Conservation (phyloP, 1,139 yeast genomes). For the Lodderomyces elongisporus region DNA sequence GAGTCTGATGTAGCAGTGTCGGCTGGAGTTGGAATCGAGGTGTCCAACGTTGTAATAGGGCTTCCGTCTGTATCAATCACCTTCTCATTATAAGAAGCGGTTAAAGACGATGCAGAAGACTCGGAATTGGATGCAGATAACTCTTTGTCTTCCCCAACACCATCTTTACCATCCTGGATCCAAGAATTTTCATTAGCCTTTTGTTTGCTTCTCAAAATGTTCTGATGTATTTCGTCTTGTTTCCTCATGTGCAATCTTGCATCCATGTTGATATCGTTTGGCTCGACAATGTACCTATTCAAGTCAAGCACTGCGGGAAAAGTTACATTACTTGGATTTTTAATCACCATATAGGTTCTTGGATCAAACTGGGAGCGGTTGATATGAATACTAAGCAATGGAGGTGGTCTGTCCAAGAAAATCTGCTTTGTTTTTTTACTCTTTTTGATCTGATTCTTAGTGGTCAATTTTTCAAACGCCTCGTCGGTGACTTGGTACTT, state of each 20-base stretch:
- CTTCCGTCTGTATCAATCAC: background rate
- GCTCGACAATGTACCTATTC: conserved; percentile 64
- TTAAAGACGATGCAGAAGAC: conserved; percentile 3
- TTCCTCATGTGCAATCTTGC: conserved; percentile 72
- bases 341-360: conserved; percentile 72
- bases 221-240: conserved; percentile 33
- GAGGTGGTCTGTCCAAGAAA: conserved; percentile 76
- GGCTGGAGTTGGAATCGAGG: conserved; percentile 2
- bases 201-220: background rate
- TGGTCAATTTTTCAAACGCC: conserved; percentile 66
- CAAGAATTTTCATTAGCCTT: background rate
- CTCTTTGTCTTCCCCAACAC: conserved; percentile 1
- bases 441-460: conserved; percentile 69
- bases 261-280: conserved; percentile 68
- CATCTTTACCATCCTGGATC: conserved; percentile 11
- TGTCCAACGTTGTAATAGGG: background rate
- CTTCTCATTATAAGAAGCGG: conserved; percentile 8
- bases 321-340: conserved; percentile 75
- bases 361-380: conserved; percentile 92
- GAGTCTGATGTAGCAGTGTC: conserved; percentile 17
- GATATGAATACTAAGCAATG: conserved; percentile 76
- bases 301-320: conserved; percentile 68
- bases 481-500: conserved; percentile 76
- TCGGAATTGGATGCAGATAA: background rate
- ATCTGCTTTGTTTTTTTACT: conserved; percentile 81